Evolutionary conservation across 1,284 basidiomycete genomes (phyloP), one percentile per base, ranked within the genome.

Genomic region (Ustilago xerochloae): DNA sequence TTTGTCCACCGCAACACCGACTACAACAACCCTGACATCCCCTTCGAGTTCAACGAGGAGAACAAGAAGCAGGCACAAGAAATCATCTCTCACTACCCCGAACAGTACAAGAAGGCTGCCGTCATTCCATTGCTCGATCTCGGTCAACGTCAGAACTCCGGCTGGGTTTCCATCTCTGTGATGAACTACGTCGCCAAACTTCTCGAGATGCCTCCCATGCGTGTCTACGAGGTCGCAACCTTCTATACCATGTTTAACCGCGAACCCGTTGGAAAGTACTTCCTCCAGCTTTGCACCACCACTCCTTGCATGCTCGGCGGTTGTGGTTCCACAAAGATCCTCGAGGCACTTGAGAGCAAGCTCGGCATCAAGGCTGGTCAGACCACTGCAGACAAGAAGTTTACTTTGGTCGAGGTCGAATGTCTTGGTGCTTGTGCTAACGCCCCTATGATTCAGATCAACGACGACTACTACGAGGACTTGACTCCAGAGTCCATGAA

Each of bases 391-490:
- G 94, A 99, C 85, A 93, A 93, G 57, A 95, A 96, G 86, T 99
- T 98, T 86, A 98, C 97, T 7, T 90, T 99, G 49, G 89, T 99
- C 70, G 96, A 99, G 86, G 96, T 99, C 41, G 96, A 99, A 86
- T 99, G 96, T 86, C 91, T 98, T 79, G 96, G 82, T 46, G 97
- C 96, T 51, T 99, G 96, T 87, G 92, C 92, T 78, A 99, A 98
- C 86, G 97, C 97, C n/a, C 96, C 96, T 12, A 99, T 99, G 96
- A 88, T 99, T 85, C 94, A 92, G 78, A 89, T 99, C 84, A 92
- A 92, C 54, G 97, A 99, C 83, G 94, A 97, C 85, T 99, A 93
- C 88, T 99, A 95, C 85, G 96, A 99, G 90, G 96, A 99, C 84
- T 88, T 99, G 58, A 98, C 95, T n/a, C 89, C 93, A 2, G 90